Evolutionary conservation across 2,329 filamentous ascomycete species (phyloP).

Genomic region (Fusarium udum): DNA sequence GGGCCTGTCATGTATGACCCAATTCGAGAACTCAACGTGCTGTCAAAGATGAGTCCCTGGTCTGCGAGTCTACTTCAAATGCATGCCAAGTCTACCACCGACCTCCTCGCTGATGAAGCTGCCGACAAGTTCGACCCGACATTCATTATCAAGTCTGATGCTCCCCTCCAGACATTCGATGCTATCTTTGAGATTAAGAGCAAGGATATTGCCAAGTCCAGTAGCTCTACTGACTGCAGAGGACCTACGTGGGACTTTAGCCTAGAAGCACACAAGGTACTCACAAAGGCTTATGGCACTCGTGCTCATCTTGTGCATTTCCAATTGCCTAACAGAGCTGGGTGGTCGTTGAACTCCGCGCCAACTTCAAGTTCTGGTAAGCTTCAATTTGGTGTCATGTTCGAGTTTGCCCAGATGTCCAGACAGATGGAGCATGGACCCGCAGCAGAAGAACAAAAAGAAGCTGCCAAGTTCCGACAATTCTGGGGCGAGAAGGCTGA

Average conservation of each 20-base stretch:
- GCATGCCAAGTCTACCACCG: slow-evolving; percentile 78
- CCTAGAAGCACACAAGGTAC: slow-evolving; percentile 68
- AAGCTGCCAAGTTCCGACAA: slow-evolving; percentile 80
- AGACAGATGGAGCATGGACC: slow-evolving; percentile 90
- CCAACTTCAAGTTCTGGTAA: slow-evolving; percentile 42
- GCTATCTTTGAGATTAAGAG: slow-evolving; percentile 52
- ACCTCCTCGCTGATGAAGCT: slow-evolving; percentile 76
- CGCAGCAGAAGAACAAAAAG: slow-evolving; percentile 83
- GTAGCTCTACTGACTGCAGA: slow-evolving; percentile 51
- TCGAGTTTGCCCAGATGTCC: slow-evolving; percentile 76
- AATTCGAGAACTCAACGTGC: slow-evolving; percentile 76
- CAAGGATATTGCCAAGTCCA: slow-evolving; percentile 41
- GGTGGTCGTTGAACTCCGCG: slow-evolving; percentile 45
- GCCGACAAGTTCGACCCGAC: slow-evolving; percentile 85
- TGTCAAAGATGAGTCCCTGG: slow-evolving; percentile 91
- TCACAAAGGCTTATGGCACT: slow-evolving; percentile 79
- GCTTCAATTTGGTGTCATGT: slow-evolving; percentile 73
- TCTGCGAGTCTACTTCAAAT: slow-evolving; percentile 78
- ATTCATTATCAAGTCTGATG: slow-evolving; percentile 75
- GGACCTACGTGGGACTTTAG: slow-evolving; percentile 58
- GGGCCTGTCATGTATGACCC: slow-evolving; percentile 83
- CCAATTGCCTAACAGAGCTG: slow-evolving; percentile 48
- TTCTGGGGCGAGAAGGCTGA: slow-evolving; percentile 98
- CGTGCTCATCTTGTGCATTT: slow-evolving; percentile 76
- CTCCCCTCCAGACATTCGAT: slow-evolving; percentile 66